Conservation (phyloP, 2,329 filamentous ascomycete genomes). For the Triangularia setosa region DNA sequence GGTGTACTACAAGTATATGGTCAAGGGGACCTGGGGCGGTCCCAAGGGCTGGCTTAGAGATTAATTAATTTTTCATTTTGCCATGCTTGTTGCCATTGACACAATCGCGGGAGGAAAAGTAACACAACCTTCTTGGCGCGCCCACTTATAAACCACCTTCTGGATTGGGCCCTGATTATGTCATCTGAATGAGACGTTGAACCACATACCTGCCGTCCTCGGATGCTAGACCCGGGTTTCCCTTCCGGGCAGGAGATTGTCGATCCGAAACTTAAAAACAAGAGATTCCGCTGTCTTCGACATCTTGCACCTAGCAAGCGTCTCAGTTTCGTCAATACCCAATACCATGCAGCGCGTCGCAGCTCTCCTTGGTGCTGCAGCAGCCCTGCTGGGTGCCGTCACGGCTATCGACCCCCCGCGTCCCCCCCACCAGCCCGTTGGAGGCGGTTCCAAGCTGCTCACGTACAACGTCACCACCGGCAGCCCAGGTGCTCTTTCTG, state of each 20-base stretch:
- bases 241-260: slow-evolving; percentile 16
- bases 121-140: slow-evolving; percentile 9
- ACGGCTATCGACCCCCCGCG: slow-evolving; percentile 48
- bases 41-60: slow-evolving; percentile 25
- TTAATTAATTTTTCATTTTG: neutral
- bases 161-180: slow-evolving; percentile 6
- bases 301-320: neutral
- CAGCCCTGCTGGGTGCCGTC: slow-evolving; percentile 14
- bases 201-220: slow-evolving; percentile 15
- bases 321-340: neutral
- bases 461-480: slow-evolving; percentile 56
- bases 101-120: neutral
- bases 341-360: slow-evolving; percentile 18
- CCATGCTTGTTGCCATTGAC: too few relatives aligned
- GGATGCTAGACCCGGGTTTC: slow-evolving; percentile 15
- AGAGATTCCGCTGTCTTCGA: neutral
- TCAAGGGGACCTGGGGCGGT: slow-evolving; percentile 33
- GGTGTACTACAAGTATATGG: slow-evolving; percentile 31
- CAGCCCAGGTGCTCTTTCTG: slow-evolving; percentile 36
- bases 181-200: neutral
- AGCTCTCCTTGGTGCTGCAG: slow-evolving; percentile 13
- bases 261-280: neutral
- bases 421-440: slow-evolving; percentile 50
- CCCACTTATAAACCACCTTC: slow-evolving; percentile 13
- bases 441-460: slow-evolving; percentile 53